Conservation (phyloP, 345 rosid species). For the Gossypium arboreum region DNA sequence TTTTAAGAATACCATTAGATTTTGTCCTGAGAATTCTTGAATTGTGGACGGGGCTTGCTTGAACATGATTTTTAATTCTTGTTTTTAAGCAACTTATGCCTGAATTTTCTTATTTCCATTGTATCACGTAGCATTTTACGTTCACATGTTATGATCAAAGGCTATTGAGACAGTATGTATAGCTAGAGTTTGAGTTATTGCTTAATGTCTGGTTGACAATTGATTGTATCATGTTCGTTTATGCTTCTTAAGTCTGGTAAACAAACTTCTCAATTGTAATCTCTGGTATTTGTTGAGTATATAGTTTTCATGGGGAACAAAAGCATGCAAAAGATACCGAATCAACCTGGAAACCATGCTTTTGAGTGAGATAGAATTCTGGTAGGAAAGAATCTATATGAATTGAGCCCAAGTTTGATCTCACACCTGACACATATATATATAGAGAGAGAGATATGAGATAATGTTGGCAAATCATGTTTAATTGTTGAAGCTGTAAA, state of each 20-base stretch:
- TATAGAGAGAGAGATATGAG: neutral
- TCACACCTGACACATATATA: neutral
- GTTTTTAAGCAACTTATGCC: neutral
- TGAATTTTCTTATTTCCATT: neutral
- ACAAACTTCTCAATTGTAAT: neutral
- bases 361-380: neutral
- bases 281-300: neutral
- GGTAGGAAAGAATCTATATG: neutral
- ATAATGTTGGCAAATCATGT: neutral
- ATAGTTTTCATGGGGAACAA: neutral
- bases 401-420: neutral
- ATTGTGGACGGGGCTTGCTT: neutral
- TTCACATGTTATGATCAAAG: conserved; percentile 7
- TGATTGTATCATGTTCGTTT: neutral
- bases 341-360: neutral
- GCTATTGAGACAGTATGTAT: conserved; percentile 11
- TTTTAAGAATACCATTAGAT: neutral
- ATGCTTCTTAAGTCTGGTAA: neutral
- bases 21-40: neutral
- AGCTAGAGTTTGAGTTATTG: neutral
- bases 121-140: neutral
- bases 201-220: neutral
- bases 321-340: neutral
- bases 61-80: neutral
- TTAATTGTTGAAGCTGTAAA: neutral